Base-by-base conservation (phyloP, 148 eudicot genomes). In the Camellia granthamiana region DNA sequence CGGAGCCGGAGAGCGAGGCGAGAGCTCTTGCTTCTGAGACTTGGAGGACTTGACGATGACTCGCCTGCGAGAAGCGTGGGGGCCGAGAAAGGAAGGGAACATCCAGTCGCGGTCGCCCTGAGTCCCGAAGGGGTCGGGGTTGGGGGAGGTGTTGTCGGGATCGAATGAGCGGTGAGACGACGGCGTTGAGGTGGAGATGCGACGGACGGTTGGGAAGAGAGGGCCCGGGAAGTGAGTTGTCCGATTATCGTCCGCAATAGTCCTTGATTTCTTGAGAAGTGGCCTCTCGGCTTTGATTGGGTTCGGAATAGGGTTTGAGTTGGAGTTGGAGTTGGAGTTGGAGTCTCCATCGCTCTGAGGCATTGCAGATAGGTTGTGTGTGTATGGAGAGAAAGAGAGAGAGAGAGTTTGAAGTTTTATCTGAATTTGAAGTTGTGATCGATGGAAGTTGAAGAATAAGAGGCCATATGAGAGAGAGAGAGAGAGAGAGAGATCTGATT, bases 41-140 rank as follows among this genome's bases (percentile, higher is more conserved):
- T 81, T 85, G 30, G 88, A 76, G 5, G 87, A 75, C 51, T 85
- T 85, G 55, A 83, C 76, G 15, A 78, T 80, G 76, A 72, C 82
- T 46, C 85, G 73, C 12, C 66, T 80, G 19, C 91, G 82, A 56
- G 90, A 62, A 1, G 90, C 83, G 69, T 89, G 75, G 6, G 88
- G 87, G 4, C 90, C 90, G 19, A 89, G 86, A 71, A 87, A 87
- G 12, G 91, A 87, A 2, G 91, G 91, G 69, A 83, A 89, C 67
- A 89, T 76, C 79, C 88, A 85, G 62, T 89, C 91, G 16, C 90
- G 87, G 81, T 89, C 91, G 10, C 67, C 52, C 67, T 69, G 71
- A 63, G 38, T 66, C 13, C 70, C 59, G 16, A 58, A 46, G 21
- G 65, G 18, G 30, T 76, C 51, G 46, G 7, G 65, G 42, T 73